These are phyloP conservation scores for Botrytis aclada DNA, from an alignment of 2,329 filamentous ascomycete species.

Conservation along the genomic window DNA sequence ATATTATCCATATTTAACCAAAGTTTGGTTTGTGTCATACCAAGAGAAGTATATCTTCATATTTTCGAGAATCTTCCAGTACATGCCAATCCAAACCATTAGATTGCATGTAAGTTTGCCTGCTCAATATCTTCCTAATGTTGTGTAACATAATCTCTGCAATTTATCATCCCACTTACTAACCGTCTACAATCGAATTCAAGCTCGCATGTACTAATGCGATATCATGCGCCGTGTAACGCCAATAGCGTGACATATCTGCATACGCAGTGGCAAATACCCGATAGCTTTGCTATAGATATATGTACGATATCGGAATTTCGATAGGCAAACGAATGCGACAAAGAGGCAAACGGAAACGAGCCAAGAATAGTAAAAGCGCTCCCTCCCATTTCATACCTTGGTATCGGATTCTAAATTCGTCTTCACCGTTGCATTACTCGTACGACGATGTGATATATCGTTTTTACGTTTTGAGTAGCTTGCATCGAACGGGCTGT, in stretches of 20 bases:
- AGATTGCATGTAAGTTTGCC: neutral
- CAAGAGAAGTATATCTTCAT: neutral
- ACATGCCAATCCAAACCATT: neutral
- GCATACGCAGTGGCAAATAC: neutral
- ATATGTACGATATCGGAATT: neutral
- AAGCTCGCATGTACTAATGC: neutral
- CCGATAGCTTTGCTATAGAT: neutral
- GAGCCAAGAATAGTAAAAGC: neutral
- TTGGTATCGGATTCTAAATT: constrained; percentile 3
- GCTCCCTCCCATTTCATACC: constrained; percentile 9
- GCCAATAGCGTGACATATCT: neutral
- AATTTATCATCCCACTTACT: neutral
- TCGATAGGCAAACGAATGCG: neutral
- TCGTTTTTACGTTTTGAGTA: neutral
- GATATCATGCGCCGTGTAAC: neutral
- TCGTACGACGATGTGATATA: constrained; percentile 1
- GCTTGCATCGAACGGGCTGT: neutral
- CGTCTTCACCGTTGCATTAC: neutral
- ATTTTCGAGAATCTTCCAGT: neutral
- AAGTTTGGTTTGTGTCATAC: neutral
- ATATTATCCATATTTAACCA: neutral
- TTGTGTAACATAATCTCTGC: neutral
- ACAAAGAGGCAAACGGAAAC: neutral
- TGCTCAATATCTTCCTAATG: neutral
- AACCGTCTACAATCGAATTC: neutral